These are phyloP conservation scores for Podaxis pistillaris DNA, from an alignment of 768 basidiomycete genomes.

Conservation along the genomic window DNA sequence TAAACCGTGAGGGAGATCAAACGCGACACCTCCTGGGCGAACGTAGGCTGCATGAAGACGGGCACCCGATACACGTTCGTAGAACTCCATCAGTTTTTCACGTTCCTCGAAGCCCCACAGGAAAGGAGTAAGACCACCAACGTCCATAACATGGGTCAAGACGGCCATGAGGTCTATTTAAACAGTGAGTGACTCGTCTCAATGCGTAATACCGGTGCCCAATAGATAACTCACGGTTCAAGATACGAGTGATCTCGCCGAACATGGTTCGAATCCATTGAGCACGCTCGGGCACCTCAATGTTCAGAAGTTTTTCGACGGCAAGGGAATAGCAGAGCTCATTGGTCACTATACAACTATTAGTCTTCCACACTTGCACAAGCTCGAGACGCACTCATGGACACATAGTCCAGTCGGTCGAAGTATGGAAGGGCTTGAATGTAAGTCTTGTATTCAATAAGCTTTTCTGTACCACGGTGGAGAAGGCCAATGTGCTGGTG, in stretches of 20 bases:
- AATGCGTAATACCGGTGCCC: not conserved
- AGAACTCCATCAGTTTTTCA: constrained; percentile 99
- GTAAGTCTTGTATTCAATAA: constrained; percentile 99
- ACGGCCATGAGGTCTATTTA: constrained; percentile 89
- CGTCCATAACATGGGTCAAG: constrained; percentile 94
- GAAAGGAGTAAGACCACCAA: constrained; percentile 97
- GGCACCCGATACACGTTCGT: constrained; percentile 97
- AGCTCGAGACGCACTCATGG: constrained; percentile 77
- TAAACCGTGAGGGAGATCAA: constrained; percentile 97
- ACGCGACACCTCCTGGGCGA: constrained; percentile 96
- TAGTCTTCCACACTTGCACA: not conserved
- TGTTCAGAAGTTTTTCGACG: constrained; percentile 97
- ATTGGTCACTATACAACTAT: constrained; percentile 81
- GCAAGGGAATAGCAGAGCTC: constrained; percentile 97
- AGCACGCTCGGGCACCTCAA: constrained; percentile 94
- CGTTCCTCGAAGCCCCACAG: constrained; percentile 99
- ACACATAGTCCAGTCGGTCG: constrained; percentile 98
- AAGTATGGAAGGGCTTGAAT: constrained; percentile 98
- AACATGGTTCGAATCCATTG: constrained; percentile 98
- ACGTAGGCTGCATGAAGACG: constrained; percentile 98
- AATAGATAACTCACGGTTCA: constrained; percentile 68
- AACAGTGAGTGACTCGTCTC: constrained; percentile 28
- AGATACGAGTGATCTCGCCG: constrained; percentile 93
- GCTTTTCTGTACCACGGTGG: constrained; percentile 96
- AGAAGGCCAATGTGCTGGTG: constrained; percentile 88